Base-by-base conservation (phyloP, 139 green algal species). In the Ettlia oleoabundans region DNA sequence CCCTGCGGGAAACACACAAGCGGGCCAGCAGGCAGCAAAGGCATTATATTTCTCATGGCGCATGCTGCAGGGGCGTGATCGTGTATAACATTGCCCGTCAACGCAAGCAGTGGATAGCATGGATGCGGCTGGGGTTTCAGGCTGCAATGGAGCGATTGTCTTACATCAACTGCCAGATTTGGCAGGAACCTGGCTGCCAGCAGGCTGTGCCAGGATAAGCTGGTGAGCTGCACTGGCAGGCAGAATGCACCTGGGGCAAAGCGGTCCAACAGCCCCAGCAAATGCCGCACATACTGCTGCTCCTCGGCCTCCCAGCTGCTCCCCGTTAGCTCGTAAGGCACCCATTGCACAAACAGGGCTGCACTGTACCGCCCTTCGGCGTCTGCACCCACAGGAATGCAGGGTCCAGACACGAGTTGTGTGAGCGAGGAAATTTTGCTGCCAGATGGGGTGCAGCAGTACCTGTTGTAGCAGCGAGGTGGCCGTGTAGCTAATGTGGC, bases 311-410 rank as follows among this genome's bases (percentile, higher is more conserved):
- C 82, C 89, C 86, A 91, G 80, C 77, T 88, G 55, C n/a, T 87
- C 35, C 63, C 84, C 22, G 55, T 33, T 47, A 90, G 67, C 65
- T 67, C 64, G 78, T 58, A 75, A 7, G 64, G 78, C 64, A 67
- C 78, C 64, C 83, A 91, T 78, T 91, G 86, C 66, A 93, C 89
- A 82, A 93, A 93, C 40, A 93, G 84, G 2, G 89, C 89, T 24
- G 80, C 84, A 65, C 80, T 90, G 82, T 91, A 85, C 75, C 85
- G 87, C 8, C 86, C 84, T 9, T 86, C 82, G 4, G 73, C 69
- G 55, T 92, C 88, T 77, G 70, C 70, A 62, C 13, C 18, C 18
- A 22, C 30, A n/a, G n/a, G n/a, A n/a, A n/a, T n/a, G n/a, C n/a
- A n/a, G n/a, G n/a, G n/a, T n/a, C n/a, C n/a, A n/a, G n/a, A n/a